Conservation (phyloP, 768 basidiomycete species). For the Gautieria morchelliformis region DNA sequence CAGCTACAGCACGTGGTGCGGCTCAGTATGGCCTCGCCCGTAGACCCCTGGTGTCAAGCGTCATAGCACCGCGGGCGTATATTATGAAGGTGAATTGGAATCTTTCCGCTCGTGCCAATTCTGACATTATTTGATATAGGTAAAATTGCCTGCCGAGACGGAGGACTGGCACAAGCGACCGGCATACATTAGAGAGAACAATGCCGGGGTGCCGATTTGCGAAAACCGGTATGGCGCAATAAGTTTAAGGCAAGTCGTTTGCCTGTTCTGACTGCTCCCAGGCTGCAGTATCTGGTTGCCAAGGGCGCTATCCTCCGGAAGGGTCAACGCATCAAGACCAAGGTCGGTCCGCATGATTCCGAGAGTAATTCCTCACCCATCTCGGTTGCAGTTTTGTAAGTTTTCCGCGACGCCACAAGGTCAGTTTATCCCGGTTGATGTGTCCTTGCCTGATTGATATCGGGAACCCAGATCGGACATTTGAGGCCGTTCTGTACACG, state of each 20-base stretch:
- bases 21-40: constrained; percentile 79
- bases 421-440: background rate
- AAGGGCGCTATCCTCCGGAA: constrained; percentile 39
- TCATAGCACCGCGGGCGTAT: constrained; percentile 76
- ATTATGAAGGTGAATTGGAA: constrained; percentile 60
- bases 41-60: constrained; percentile 65
- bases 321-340: constrained; percentile 70
- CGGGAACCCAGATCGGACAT: constrained; percentile 49
- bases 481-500: constrained; percentile 76
- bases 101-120: background rate
- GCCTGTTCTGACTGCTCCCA: constrained; percentile 18
- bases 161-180: constrained; percentile 83
- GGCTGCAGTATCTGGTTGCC: constrained; percentile 78
- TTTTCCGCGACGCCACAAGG: constrained; percentile 33
- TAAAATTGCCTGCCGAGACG: constrained; percentile 79
- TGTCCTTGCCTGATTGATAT: constrained; percentile 3
- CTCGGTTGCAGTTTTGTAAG: constrained; percentile 43
- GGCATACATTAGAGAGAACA: constrained; percentile 72
- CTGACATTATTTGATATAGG: constrained; percentile 31
- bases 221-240: constrained; percentile 58
- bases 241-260: background rate
- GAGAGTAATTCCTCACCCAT: background rate
- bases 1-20: constrained; percentile 82
- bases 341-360: constrained; percentile 16
- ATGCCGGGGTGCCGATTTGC: constrained; percentile 67